Conservation (phyloP, 345 rosid species). For the Microcos paniculata region DNA sequence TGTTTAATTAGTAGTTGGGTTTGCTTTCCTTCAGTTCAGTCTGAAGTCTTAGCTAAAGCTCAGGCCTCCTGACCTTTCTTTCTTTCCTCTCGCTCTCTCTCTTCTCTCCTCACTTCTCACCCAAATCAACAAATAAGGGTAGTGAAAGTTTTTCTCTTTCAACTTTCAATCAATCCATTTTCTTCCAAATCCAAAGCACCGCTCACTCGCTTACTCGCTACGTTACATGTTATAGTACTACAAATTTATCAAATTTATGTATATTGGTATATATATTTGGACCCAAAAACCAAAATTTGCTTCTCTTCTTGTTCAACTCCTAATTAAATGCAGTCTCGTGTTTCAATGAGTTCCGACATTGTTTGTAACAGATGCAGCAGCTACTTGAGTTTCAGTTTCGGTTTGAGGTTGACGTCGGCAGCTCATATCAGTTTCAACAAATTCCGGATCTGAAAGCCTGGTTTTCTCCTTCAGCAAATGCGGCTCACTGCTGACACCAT, state of each 20-base stretch:
- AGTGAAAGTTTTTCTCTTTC: slow-evolving; percentile 9
- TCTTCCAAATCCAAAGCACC: slow-evolving; percentile 10
- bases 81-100: neutral
- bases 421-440: slow-evolving; percentile 3
- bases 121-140: neutral
- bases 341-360: neutral
- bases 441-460: slow-evolving; percentile 5
- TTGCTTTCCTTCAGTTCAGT: neutral
- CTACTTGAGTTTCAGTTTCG: neutral
- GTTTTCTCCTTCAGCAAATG: neutral
- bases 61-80: neutral
- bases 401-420: neutral
- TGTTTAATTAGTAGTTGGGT: too few relatives aligned
- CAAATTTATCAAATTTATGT: too few relatives aligned
- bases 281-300: neutral
- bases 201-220: too few relatives aligned
- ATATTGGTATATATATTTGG: too few relatives aligned
- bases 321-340: neutral
- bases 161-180: neutral
- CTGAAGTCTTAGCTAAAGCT: neutral
- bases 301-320: neutral
- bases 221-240: too few relatives aligned
- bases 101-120: slow-evolving; percentile 1
- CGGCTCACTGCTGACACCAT: neutral
- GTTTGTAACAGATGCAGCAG: neutral